Conservation (phyloP, 257 asterid genomes). For the Gardenia jasminoides region DNA sequence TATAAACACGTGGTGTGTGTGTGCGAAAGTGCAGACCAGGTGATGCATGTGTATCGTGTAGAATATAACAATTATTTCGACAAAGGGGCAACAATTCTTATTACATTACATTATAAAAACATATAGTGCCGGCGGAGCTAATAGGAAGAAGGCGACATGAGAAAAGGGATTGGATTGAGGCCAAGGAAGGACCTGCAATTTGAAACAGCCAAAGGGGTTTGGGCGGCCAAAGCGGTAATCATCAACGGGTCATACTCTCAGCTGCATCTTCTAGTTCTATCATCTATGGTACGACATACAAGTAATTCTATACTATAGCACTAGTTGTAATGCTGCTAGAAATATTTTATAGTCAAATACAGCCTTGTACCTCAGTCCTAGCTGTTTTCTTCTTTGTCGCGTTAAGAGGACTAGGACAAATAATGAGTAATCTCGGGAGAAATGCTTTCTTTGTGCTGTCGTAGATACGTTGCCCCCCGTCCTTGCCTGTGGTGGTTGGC, state of each 20-base stretch:
- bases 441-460: no score
- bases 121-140: conserved; percentile 8
- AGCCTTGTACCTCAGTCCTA: not conserved
- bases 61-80: not conserved
- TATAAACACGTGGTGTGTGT: not conserved
- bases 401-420: no score
- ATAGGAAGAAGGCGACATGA: conserved; percentile 15
- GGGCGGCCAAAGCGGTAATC: conserved; percentile 5
- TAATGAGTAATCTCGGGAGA: no score
- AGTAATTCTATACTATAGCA: no score
- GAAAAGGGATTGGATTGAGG: not conserved
- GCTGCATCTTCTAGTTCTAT: not conserved
- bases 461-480: no score
- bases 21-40: not conserved
- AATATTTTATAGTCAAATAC: not conserved
- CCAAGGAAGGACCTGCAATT: not conserved
- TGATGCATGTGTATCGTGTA: not conserved
- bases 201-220: not conserved
- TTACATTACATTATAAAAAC: not conserved
- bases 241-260: not conserved
- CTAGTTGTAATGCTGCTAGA: not conserved
- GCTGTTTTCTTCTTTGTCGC: no score
- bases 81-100: not conserved
- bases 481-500: no score
- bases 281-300: not conserved